A percentile compares a stretch with the other conserved stretches of the same genome.
Evolutionary conservation across 225 moss, liverwort and hornwort genomes (phyloP).

Genomic region (Marchantia polymorpha): DNA sequence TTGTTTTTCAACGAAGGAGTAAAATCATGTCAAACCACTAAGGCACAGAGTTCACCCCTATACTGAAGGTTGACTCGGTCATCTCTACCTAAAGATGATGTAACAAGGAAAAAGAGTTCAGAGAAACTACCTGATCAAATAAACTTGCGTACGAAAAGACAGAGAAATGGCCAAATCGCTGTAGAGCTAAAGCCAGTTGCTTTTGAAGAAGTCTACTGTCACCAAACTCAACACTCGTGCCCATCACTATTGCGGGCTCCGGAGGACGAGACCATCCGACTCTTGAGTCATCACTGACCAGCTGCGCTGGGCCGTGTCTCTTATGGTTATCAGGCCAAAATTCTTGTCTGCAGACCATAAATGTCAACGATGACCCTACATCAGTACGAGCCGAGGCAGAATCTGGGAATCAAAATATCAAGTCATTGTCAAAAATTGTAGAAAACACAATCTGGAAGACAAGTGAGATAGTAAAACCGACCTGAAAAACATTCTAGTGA

Average conservation of each 20-base stretch:
- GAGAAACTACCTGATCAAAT: constrained; percentile 22
- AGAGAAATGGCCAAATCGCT: constrained; percentile 43
- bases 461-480: neutral
- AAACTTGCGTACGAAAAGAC: constrained; percentile 40
- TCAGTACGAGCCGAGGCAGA: neutral
- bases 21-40: neutral
- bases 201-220: constrained; percentile 36
- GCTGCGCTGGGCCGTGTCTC: constrained; percentile 17
- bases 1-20: neutral
- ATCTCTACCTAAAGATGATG: neutral
- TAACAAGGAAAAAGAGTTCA: neutral
- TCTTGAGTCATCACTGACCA: constrained; percentile 5
- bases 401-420: neutral
- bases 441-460: neutral
- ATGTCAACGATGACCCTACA: neutral
- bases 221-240: constrained; percentile 39
- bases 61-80: neutral
- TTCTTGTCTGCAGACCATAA: constrained; percentile 8
- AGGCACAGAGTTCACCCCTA: neutral
- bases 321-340: neutral
- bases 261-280: constrained; percentile 36
- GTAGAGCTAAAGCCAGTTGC: constrained; percentile 40
- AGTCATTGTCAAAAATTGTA: neutral
- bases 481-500: constrained; percentile 20
- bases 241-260: constrained; percentile 40